A percentile compares a stretch with the other conserved stretches of the same genome.
phyloP scores from a whole-genome alignment of 306 rosid species.

The Lathyrus sativus region DNA sequence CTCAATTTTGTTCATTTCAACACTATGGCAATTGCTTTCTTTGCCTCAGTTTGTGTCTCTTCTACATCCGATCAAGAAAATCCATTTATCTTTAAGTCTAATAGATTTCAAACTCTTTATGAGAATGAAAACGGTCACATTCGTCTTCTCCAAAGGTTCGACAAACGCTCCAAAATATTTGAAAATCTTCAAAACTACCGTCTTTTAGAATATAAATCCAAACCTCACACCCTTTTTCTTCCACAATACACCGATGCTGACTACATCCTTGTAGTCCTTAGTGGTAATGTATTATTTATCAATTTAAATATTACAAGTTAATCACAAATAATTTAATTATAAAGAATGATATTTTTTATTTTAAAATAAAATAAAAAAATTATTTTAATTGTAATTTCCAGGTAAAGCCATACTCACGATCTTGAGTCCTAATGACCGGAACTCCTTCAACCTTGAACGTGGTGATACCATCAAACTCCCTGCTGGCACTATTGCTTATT shows the following conservation, averaged over 20 bases:
- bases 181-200: conserved; percentile 25
- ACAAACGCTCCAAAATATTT: background rate
- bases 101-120: background rate
- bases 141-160: conserved; percentile 29
- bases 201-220: background rate
- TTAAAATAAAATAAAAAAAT: no score
- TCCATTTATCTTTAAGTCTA: conserved; percentile 28
- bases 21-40: no score
- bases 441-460: conserved; percentile 24
- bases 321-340: no score
- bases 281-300: no score
- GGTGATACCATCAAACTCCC: conserved; percentile 33
- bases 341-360: background rate
- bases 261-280: no score
- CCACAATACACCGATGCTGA: no score
- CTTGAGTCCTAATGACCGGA: background rate
- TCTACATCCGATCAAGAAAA: background rate
- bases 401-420: conserved; percentile 24
- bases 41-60: no score
- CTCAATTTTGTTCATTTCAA: no score
- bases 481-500: conserved; percentile 6
- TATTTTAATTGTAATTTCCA: background rate
- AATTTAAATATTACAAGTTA: no score
- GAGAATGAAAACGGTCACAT: background rate
- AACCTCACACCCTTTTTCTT: conserved; percentile 31